These are phyloP conservation scores for Sclerospora graminicola DNA, from an alignment of 352 stramenopile genomes.

Conservation along the genomic window DNA sequence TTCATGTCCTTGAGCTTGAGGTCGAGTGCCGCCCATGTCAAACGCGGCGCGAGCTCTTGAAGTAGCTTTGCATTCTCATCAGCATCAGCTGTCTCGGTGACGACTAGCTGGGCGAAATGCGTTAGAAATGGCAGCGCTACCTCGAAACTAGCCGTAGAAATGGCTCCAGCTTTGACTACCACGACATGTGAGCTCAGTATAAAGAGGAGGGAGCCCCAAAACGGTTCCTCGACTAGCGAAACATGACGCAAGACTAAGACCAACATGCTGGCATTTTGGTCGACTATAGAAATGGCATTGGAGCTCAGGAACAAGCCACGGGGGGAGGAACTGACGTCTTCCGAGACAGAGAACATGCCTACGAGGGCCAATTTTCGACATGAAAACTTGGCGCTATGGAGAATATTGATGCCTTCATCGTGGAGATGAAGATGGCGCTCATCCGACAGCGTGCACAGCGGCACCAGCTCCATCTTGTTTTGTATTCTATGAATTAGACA, in stretches of 20 bases:
- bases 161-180: slow-evolving; percentile 25
- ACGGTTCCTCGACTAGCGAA: slow-evolving; percentile 34
- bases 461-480: slow-evolving; percentile 27
- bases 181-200: slow-evolving; percentile 52
- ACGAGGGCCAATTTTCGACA: slow-evolving; percentile 47
- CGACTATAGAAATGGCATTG: slow-evolving; percentile 26
- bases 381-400: slow-evolving; percentile 34
- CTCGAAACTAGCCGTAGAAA: slow-evolving; percentile 31
- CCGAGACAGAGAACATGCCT: slow-evolving; percentile 32
- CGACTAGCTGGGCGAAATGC: slow-evolving; percentile 38
- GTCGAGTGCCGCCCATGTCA: slow-evolving; percentile 63
- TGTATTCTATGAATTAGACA: too few species aligned
- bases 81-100: slow-evolving; percentile 14
- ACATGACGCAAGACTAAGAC: slow-evolving; percentile 41
- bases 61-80: slow-evolving; percentile 35
- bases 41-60: slow-evolving; percentile 35
- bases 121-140: slow-evolving; percentile 33
- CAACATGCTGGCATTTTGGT: slow-evolving; percentile 44
- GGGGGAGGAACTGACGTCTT: not conserved
- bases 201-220: slow-evolving; percentile 56
- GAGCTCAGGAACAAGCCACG: slow-evolving; percentile 47
- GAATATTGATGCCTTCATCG: slow-evolving; percentile 31
- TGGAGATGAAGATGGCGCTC: slow-evolving; percentile 30
- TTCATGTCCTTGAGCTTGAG: slow-evolving; percentile 78
- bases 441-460: slow-evolving; percentile 39